Conservation (phyloP, 2,329 filamentous ascomycete species). For the Colletotrichum lupini region DNA sequence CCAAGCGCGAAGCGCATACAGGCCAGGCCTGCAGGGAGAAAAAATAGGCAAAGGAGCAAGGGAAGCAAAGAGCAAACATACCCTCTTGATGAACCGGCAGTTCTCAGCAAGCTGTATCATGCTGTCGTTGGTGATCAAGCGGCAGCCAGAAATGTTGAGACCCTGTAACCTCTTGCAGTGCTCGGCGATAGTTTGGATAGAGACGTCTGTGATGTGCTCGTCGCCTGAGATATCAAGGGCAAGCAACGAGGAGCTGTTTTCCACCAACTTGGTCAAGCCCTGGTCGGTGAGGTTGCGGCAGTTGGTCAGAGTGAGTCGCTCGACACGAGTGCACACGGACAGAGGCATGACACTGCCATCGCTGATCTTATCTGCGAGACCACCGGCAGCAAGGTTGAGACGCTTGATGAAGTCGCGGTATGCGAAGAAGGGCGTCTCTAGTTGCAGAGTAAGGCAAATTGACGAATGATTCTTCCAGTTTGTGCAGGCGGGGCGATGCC, state of each 20-base stretch:
- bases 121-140: constrained; percentile 86
- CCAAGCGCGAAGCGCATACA: background rate
- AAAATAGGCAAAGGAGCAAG: background rate
- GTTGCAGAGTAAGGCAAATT: constrained; percentile 82
- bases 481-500: constrained; percentile 93
- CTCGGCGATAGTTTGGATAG: constrained; percentile 80
- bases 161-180: constrained; percentile 90
- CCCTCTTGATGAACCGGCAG: constrained; percentile 88
- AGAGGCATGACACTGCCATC: constrained; percentile 90
- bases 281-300: constrained; percentile 87
- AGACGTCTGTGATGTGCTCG: constrained; percentile 84
- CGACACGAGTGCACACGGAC: constrained; percentile 86
- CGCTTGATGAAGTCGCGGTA: constrained; percentile 93
- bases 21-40: background rate
- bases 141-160: constrained; percentile 90
- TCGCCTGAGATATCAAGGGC: constrained; percentile 91
- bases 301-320: constrained; percentile 91
- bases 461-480: constrained; percentile 84
- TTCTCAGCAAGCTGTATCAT: constrained; percentile 82
- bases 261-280: constrained; percentile 82
- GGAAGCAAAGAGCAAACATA: constrained; percentile 54
- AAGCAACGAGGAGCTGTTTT: constrained; percentile 82
- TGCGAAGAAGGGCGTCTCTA: constrained; percentile 81
- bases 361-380: constrained; percentile 77
- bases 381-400: constrained; percentile 80